phyloP scores from a whole-genome alignment of 2,329 filamentous ascomycete genomes.

The Pyricularia grisea region DNA sequence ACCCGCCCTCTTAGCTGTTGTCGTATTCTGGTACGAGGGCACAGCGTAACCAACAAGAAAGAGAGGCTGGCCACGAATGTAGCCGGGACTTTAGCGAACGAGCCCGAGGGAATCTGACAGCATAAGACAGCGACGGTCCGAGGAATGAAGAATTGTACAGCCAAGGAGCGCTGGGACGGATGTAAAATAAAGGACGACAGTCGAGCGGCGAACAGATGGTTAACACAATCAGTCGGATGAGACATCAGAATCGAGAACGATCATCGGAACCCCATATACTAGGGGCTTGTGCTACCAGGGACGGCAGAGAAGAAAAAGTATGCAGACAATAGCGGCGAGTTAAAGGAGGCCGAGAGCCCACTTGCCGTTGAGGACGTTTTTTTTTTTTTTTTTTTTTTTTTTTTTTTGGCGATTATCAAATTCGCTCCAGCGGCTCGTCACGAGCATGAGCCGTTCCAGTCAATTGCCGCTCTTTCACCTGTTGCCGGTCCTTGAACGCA shows the following conservation, averaged over 20 bases:
- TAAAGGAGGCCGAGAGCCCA: background rate
- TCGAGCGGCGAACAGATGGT: background rate
- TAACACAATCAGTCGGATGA: background rate
- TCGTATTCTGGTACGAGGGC: background rate
- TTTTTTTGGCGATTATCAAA: no score
- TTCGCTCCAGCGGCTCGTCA: background rate
- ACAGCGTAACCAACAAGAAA: background rate
- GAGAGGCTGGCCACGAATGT: constrained; percentile 41
- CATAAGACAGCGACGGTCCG: background rate
- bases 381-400: background rate
- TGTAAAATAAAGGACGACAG: background rate
- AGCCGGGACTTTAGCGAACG: constrained; percentile 62
- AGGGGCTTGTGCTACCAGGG: background rate
- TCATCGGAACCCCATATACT: background rate
- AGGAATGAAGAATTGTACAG: background rate
- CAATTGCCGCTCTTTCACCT: background rate
- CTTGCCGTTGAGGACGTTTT: background rate
- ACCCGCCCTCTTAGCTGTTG: background rate
- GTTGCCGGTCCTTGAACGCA: background rate
- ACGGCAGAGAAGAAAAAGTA: background rate
- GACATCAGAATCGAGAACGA: background rate
- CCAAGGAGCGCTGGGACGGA: background rate
- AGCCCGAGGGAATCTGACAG: constrained; percentile 18
- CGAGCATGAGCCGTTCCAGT: background rate
- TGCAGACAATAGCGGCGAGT: background rate